These are phyloP conservation scores for Phytophthora citricola DNA, from an alignment of 352 stramenopile genomes.

Conservation along the genomic window DNA sequence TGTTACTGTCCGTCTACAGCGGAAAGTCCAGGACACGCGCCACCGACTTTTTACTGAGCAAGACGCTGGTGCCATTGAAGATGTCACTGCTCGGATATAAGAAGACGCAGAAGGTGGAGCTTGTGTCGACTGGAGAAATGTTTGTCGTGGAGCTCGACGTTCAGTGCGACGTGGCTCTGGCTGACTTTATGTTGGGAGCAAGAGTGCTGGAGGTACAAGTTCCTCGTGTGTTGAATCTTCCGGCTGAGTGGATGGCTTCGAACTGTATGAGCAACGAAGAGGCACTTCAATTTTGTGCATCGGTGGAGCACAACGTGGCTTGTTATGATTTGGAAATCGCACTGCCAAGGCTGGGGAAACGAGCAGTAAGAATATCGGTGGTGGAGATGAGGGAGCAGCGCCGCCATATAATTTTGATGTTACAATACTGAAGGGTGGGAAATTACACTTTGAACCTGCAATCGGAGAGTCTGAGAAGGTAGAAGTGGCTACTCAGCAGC, in stretches of 20 bases:
- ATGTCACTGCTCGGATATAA: conserved; percentile 33
- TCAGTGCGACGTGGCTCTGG: conserved; percentile 56
- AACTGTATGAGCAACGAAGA: conserved; percentile 56
- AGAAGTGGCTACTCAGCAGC: neutral
- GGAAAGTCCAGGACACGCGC: conserved; percentile 35
- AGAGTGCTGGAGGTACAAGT: conserved; percentile 51
- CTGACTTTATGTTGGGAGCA: conserved; percentile 51
- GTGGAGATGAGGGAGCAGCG: conserved; percentile 6
- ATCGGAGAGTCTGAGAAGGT: neutral
- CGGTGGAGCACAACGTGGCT: conserved; percentile 48
- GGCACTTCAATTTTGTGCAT: conserved; percentile 42
- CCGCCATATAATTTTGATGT: conserved; percentile 30
- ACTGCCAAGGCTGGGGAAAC: conserved; percentile 35
- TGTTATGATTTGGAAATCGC: conserved; percentile 62
- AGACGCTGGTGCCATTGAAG: conserved; percentile 46
- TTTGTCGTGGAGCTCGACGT: conserved; percentile 48
- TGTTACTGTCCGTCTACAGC: conserved; percentile 52
- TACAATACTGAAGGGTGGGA: conserved; percentile 47
- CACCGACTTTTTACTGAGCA: conserved; percentile 46
- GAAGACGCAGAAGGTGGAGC: conserved; percentile 25
- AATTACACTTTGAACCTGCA: conserved; percentile 48
- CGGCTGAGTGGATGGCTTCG: conserved; percentile 53
- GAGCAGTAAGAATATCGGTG: neutral
- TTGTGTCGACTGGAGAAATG: conserved; percentile 22
- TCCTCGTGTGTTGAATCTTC: conserved; percentile 44